Conservation (phyloP, 2,329 filamentous ascomycete genomes). For the Byssothecium circinans region DNA sequence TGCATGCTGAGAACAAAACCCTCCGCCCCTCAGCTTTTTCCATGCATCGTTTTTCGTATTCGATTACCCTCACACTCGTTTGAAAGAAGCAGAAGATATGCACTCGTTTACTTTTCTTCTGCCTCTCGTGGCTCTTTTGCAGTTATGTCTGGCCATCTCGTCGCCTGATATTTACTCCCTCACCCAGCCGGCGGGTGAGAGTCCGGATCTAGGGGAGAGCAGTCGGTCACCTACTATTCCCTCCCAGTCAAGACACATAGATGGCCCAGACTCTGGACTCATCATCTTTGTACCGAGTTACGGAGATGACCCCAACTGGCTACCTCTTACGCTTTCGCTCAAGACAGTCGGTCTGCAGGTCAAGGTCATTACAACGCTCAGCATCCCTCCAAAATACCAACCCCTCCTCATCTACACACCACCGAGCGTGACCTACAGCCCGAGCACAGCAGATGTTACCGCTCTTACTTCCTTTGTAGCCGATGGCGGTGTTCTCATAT, state of each 20-base stretch:
- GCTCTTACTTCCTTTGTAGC: slow-evolving; percentile 4
- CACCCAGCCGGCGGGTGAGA: slow-evolving; percentile 1
- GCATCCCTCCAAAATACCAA: slow-evolving; percentile 3
- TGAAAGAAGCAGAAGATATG: slow-evolving; percentile 2
- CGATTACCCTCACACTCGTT: too few relatives aligned
- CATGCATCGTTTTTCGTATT: background rate
- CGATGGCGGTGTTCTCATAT: slow-evolving; percentile 6
- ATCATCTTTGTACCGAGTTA: slow-evolving; percentile 8
- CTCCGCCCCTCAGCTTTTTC: background rate
- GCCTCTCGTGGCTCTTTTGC: slow-evolving; percentile 1
- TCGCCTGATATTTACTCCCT: slow-evolving; percentile 7
- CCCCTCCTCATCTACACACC: slow-evolving; percentile 6
- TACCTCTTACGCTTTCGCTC: slow-evolving; percentile 7
- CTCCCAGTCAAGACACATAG: slow-evolving; percentile 5
- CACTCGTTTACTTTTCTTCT: slow-evolving; percentile 5
- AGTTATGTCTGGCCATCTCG: slow-evolving; percentile 2
- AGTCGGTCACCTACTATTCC: slow-evolving; percentile 1
- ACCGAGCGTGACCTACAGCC: slow-evolving; percentile 3
- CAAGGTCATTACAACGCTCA: slow-evolving; percentile 5
- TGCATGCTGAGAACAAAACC: background rate
- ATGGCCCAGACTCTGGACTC: slow-evolving; percentile 5
- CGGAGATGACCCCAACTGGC: slow-evolving; percentile 4
- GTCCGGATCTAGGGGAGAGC: slow-evolving; percentile 1
- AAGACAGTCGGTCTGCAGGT: slow-evolving; percentile 8
- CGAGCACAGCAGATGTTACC: slow-evolving; percentile 6